Evolutionary conservation across 2,329 filamentous ascomycete genomes (phyloP), one percentile per base, ranked within the genome.

Genomic region (Thelonectria olida): DNA sequence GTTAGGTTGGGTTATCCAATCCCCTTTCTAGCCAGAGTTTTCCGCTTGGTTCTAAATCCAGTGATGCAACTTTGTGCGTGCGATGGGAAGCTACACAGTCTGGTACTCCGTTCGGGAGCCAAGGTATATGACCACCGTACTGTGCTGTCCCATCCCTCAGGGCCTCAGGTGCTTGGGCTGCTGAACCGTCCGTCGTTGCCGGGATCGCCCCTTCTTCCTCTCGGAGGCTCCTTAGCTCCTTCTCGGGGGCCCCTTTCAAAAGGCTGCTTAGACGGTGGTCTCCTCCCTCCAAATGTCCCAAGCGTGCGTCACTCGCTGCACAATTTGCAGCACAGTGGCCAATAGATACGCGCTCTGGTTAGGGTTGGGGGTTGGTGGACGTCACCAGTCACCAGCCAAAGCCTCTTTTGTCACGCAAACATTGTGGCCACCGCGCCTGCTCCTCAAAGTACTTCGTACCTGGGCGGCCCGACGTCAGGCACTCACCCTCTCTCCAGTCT

Each of bases 301-400:
- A 50, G 44, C 22, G 45, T 54, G 50, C 57, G 57, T 60, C 57
- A 60, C 44, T 60, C 28, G 28, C 36, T 60, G 20, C 51, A 45
- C 36, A 20, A 28, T 25, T 42, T 28, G 41, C 52, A 36, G 41
- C 28, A 12, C 52, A 38, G 22, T 34, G 50, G 36, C 56, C 50
- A 59, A 54, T 59, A 36, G 56, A 49, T 44, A 39, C 49, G 34
- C 31, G n/a, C 20, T 49, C 39, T 19, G 10, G 44, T 25, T 17
- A 42, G 56, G 23, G 20, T 34, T 36, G 50, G 56, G 56, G 56
- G 49, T 50, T 59, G 56, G 56, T 54, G 56, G 50, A 59, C 56
- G 56, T 59, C 56, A 59, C 50, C 42, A 39, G 56, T 59, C 51
- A 13, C 50, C 50, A 49, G 50, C 45, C 55, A 48, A 44, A 42